Percentiles rank a stretch among this genome's conserved stretches.
Evolutionary conservation across 345 rosid genomes (phyloP).

Genomic region (Raphanus sativus): DNA sequence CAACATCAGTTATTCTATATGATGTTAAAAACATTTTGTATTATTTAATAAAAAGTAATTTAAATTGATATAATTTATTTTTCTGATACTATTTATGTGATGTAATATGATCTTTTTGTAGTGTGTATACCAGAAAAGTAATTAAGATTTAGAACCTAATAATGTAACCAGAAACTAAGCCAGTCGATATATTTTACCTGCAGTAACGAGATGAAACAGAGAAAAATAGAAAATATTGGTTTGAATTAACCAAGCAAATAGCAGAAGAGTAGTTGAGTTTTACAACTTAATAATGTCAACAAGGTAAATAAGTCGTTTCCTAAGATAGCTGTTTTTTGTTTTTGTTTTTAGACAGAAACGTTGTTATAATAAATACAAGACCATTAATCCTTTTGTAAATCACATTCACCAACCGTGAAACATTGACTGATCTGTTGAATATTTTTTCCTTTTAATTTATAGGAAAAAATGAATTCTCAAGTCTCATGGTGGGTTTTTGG

Average conservation of each 20-base stretch:
- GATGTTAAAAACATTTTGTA: too few relatives aligned
- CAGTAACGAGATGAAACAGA: too few relatives aligned
- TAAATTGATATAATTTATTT: too few relatives aligned
- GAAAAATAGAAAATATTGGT: background rate
- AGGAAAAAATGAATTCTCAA: conserved; percentile 6
- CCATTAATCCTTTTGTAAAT: background rate
- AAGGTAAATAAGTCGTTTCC: background rate
- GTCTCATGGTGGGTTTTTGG: conserved; percentile 4
- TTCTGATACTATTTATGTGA: too few relatives aligned
- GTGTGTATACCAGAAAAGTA: too few relatives aligned
- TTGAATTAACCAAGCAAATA: background rate
- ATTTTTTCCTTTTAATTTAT: background rate
- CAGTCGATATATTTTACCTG: too few relatives aligned
- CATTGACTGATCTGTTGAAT: background rate
- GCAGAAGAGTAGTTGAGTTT: conserved; percentile 1
- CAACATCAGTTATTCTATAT: too few relatives aligned
- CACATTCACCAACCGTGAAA: background rate
- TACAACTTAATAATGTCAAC: background rate
- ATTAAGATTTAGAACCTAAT: too few relatives aligned
- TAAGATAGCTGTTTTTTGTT: background rate
- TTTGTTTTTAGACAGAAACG: background rate
- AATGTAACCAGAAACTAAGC: too few relatives aligned
- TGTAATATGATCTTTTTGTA: too few relatives aligned
- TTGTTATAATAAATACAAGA: conserved; percentile 1
- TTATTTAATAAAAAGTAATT: too few relatives aligned